These are phyloP conservation scores for Nitzschia sp. DNA, from an alignment of 108 stramenopile genomes.

Conservation along the genomic window DNA sequence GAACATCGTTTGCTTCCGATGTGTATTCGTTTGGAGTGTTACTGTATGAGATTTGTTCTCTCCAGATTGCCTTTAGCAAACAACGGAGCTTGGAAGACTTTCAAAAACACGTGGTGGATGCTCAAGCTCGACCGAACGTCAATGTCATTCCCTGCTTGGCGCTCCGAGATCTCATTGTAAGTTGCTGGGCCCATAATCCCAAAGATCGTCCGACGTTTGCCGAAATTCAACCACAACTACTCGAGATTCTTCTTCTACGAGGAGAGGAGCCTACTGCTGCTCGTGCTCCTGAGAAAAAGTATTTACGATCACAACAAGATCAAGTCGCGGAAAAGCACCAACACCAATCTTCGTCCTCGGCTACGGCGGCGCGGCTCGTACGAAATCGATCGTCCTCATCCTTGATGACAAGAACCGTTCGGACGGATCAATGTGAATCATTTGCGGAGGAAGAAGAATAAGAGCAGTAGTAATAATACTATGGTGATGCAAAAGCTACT, in stretches of 20 bases:
- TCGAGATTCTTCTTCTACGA: slow-evolving; percentile 10
- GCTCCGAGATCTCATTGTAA: slow-evolving; percentile 11
- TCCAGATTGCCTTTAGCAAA: slow-evolving; percentile 27
- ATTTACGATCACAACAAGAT: too few relatives aligned
- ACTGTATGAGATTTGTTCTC: slow-evolving; percentile 44
- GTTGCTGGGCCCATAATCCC: slow-evolving; percentile 30
- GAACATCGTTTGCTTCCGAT: slow-evolving; percentile 42
- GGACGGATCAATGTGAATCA: too few relatives aligned
- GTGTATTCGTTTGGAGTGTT: slow-evolving; percentile 56
- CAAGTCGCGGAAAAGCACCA: too few relatives aligned
- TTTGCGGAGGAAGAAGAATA: too few relatives aligned
- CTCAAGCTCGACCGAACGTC: not conserved
- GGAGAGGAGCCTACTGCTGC: too few relatives aligned
- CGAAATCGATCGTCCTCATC: too few relatives aligned
- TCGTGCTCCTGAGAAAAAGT: too few relatives aligned
- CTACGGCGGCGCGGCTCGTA: too few relatives aligned
- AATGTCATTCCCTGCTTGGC: slow-evolving; percentile 3
- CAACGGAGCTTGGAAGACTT: not conserved
- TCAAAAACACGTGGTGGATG: slow-evolving; percentile 7
- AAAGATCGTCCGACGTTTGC: slow-evolving; percentile 21
- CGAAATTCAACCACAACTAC: slow-evolving; percentile 9
- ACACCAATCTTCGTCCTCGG: too few relatives aligned
- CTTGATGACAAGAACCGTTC: too few relatives aligned
- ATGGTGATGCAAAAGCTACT: too few relatives aligned
- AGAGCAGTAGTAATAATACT: too few relatives aligned